A percentile compares a stretch with the other conserved stretches of the same genome.
Conservation (phyloP, 176 grass and related monocot genomes). For the Leersia perrieri region DNA sequence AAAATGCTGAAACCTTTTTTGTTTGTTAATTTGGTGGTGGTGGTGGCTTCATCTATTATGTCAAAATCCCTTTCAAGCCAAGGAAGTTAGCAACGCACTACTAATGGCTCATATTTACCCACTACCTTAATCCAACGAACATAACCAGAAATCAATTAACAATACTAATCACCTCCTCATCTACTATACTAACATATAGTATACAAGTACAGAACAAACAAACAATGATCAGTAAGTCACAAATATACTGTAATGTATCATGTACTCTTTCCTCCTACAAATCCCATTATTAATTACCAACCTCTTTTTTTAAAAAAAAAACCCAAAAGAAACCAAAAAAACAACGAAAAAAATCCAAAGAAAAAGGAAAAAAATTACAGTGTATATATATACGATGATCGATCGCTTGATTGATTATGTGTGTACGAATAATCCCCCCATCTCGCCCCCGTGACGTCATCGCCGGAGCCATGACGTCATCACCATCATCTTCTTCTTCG, state of each 20-base stretch:
- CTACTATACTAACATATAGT: neutral
- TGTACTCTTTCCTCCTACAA: slow-evolving; percentile 37
- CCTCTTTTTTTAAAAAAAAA: slow-evolving; percentile 20
- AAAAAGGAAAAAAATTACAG: slow-evolving; percentile 39
- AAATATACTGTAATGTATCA: slow-evolving; percentile 25
- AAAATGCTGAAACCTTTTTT: no score
- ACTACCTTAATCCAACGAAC: neutral
- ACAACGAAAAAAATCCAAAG: neutral
- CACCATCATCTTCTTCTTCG: no score
- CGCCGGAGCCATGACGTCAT: slow-evolving; percentile 15
- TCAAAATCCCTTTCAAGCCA: slow-evolving; percentile 40
- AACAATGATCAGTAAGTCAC: slow-evolving; percentile 24
- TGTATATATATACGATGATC: slow-evolving; percentile 51
- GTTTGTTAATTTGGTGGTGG: neutral
- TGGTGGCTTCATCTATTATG: slow-evolving; percentile 18
- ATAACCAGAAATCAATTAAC: neutral
- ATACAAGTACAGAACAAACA: neutral
- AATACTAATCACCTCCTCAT: neutral
- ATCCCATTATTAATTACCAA: slow-evolving; percentile 36
- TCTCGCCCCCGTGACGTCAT: no score
- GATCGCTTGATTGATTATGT: neutral
- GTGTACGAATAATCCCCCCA: slow-evolving; percentile 12
- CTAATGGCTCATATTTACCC: neutral
- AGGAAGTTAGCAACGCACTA: neutral
- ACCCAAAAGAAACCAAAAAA: neutral